Evolutionary conservation across 73 alveolate species (phyloP), one percentile per base, ranked within the genome.

Genomic region (Paramecium octaurelia): DNA sequence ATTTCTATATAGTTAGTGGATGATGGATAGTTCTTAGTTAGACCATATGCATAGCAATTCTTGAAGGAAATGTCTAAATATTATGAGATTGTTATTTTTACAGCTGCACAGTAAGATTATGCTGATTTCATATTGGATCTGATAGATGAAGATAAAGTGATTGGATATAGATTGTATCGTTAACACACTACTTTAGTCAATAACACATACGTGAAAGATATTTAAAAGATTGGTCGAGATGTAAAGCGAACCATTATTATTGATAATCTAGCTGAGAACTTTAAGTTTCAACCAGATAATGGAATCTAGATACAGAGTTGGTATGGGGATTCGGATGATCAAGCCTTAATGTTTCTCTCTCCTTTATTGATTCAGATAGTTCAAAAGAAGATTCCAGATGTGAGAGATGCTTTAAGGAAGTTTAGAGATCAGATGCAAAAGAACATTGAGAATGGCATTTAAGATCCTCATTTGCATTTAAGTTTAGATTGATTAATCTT

Each of bases 81-180:
- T 92, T 97, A 95, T 92, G 98, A 96, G 86, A 93, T 97, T 2
- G 95, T 97, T 14, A 96, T 97, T 34, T 97, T 97, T 59, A 97
- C 99, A 42, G 99, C 98, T 23, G 96, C 98, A 31, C 88, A 95
- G 70, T 73, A 96, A 90, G 99, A 96, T 86, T 97, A 97, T 96
- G 99, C 98, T 27, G 99, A 97, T 85, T 92, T 96, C 59, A 96
- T 96, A 34, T 89, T 97, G 69, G 97, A 97, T 88, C 93, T 86
- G 57, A 91, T 96, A 68, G 95, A 96, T 86, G 88, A 92, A 29
- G 93, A 93, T 44, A 88, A 93, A 46, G 93, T 87, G 88, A 96
- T 97, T 2, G 86, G 95, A 27, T 93, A 87, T 94, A 93, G 99
- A 86, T 88, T 97, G 24, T 97, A 97, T 86, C 86, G 99, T 34